Conservation (phyloP, 345 rosid genomes). For the Euphorbia pulcherrima region DNA sequence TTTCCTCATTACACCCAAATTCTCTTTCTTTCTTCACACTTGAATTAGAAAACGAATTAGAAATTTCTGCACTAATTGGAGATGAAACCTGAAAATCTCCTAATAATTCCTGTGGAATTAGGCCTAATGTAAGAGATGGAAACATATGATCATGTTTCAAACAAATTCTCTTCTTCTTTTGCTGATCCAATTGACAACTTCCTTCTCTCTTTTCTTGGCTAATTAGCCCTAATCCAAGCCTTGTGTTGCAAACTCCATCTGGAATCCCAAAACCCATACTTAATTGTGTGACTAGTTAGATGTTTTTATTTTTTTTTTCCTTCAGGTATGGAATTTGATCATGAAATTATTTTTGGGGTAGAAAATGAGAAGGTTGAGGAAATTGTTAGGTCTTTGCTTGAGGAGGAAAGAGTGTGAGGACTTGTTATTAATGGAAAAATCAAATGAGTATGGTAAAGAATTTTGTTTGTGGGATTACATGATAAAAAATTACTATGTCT, state of each 20-base stretch:
- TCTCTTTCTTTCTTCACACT: slow-evolving; percentile 37
- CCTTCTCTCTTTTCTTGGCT: slow-evolving; percentile 12
- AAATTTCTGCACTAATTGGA: slow-evolving; percentile 25
- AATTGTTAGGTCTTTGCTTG: slow-evolving; percentile 1
- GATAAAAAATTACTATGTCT: not conserved
- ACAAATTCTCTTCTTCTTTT: slow-evolving; percentile 22
- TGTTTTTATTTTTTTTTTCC: too few relatives aligned
- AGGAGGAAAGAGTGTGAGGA: not conserved
- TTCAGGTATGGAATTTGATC: not conserved
- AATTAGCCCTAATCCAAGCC: slow-evolving; percentile 32
- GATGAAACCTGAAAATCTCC: slow-evolving; percentile 23
- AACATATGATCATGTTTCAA: slow-evolving; percentile 31
- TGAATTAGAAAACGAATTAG: slow-evolving; percentile 31
- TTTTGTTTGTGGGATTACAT: slow-evolving; percentile 13
- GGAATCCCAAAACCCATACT: slow-evolving; percentile 21
- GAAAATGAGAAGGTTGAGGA: slow-evolving; percentile 7
- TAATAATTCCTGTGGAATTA: slow-evolving; percentile 10
- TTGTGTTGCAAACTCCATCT: slow-evolving; percentile 28
- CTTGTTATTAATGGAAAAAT: slow-evolving; percentile 2
- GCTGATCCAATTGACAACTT: slow-evolving; percentile 10
- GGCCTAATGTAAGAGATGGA: slow-evolving; percentile 44
- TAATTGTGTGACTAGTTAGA: too few relatives aligned
- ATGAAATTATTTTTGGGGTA: slow-evolving; percentile 1
- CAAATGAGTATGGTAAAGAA: slow-evolving; percentile 8
- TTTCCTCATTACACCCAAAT: too few relatives aligned